Evolutionary conservation across 129 eudicot genomes (phyloP).

Genomic region (carrot (Daucus carota)): DNA sequence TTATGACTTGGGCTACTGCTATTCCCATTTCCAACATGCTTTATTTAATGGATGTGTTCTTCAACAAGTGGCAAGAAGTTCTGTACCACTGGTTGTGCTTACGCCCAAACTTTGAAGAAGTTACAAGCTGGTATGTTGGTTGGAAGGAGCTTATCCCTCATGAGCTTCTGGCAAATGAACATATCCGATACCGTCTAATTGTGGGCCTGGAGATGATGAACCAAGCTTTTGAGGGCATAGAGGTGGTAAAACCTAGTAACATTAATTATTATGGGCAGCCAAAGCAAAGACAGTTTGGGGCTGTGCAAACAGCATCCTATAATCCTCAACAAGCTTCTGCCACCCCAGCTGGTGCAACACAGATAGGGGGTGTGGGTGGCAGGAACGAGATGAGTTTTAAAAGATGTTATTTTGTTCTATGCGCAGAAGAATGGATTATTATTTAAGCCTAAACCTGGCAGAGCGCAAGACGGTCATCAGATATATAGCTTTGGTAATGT

Average conservation of each 20-base stretch:
- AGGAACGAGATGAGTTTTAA: constrained; percentile 65
- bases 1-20: constrained; percentile 52
- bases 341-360: constrained; percentile 8
- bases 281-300: constrained; percentile 65
- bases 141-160: constrained; percentile 66
- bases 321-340: constrained; percentile 29
- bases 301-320: constrained; percentile 46
- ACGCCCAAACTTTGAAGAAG: constrained; percentile 61
- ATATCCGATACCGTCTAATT: constrained; percentile 43
- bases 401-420: constrained; percentile 55
- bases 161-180: constrained; percentile 71
- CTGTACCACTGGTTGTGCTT: constrained; percentile 70
- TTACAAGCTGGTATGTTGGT: constrained; percentile 54
- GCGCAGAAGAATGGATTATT: constrained; percentile 61
- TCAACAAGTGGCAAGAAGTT: constrained; percentile 74
- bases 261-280: constrained; percentile 39
- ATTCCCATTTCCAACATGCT: constrained; percentile 64
- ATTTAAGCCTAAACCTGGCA: constrained; percentile 69
- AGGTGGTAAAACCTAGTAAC: constrained; percentile 56
- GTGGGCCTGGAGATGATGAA: constrained; percentile 75
- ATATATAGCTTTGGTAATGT: constrained; percentile 72
- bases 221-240: constrained; percentile 71
- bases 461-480: constrained; percentile 67
- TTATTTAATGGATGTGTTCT: constrained; percentile 61
- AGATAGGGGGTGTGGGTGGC: constrained; percentile 27